Evolutionary conservation across 2,329 filamentous ascomycete genomes (phyloP).

Genomic region (Hypoxylon sp.): DNA sequence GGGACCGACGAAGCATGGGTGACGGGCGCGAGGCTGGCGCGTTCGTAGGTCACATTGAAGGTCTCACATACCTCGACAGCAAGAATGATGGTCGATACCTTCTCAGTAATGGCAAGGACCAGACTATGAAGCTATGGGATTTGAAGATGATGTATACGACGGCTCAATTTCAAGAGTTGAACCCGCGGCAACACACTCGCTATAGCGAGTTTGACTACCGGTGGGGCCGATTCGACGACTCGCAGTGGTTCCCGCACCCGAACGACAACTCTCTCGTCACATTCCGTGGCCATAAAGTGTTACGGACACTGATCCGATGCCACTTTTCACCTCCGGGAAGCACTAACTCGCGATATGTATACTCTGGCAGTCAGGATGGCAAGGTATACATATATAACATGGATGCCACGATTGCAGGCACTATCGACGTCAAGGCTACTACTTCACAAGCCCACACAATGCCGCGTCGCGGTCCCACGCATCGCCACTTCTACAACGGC

Average conservation of each 20-base stretch:
- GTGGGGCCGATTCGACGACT: slow-evolving; percentile 72
- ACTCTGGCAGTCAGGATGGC: slow-evolving; percentile 90
- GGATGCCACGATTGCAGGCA: slow-evolving; percentile 84
- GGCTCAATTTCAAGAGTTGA: slow-evolving; percentile 68
- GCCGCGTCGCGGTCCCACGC: slow-evolving; percentile 59
- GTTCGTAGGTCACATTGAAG: slow-evolving; percentile 75
- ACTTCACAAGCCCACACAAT: slow-evolving; percentile 72
- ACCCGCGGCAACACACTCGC: slow-evolving; percentile 66
- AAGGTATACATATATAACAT: slow-evolving; percentile 93
- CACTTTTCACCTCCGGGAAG: slow-evolving; percentile 92
- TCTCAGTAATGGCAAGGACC: slow-evolving; percentile 93
- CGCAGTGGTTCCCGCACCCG: slow-evolving; percentile 78
- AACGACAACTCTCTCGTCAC: slow-evolving; percentile 93
- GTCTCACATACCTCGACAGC: slow-evolving; percentile 76
- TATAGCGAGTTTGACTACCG: slow-evolving; percentile 80
- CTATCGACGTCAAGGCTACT: slow-evolving; percentile 80
- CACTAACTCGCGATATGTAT: slow-evolving; percentile 92
- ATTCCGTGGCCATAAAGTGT: slow-evolving; percentile 89
- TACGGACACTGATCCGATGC: slow-evolving; percentile 91
- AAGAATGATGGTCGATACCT: slow-evolving; percentile 84
- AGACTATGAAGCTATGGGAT: slow-evolving; percentile 98
- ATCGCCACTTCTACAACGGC: slow-evolving; percentile 67
- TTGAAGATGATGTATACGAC: slow-evolving; percentile 87
- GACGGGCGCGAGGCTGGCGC: slow-evolving; percentile 78
- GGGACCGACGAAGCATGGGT: slow-evolving; percentile 93